Evolutionary conservation across 2,329 filamentous ascomycete species (phyloP), one percentile per base, ranked within the genome.

Genomic region (Xylariaceae sp.): DNA sequence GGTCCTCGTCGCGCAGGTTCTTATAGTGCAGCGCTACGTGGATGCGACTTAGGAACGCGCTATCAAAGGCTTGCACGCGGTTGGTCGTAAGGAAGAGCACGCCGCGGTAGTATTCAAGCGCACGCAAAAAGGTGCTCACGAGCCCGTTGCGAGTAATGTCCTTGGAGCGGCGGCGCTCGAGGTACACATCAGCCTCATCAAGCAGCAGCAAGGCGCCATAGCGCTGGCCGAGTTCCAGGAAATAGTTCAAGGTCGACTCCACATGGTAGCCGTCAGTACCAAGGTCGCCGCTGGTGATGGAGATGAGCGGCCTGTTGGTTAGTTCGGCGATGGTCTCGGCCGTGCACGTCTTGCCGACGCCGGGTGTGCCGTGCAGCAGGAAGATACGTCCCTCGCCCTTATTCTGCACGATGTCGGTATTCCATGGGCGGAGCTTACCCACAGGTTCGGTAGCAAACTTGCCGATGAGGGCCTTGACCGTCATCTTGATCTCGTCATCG

Each of bases 131-230:
- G 50, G 80, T 65, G 28, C 76, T 79, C 26, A 81, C 79, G 5
- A 82, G 71, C 0, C 75, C 76, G 66, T 82, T 81, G 55, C 78
- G 76, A 11, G 67, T 69, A 37, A 80, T 74, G 62, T 81, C 78
- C 23, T 67, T 72, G 12, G 74, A 67, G 3, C 71, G 71, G 3
- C 84, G 81, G 51, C 78, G 71, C 68, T 85, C 82, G 17, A 87
- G 78, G 68, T 84, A 86, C n/a, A 86, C 81, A 51, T 87, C 84
- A 2, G 82, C 82, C 67, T 87, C 83, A 65, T 86, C 83, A 4
- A 86, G 74, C 2, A 86, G 75, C 4, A 85, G 75, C 3, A 85
- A 74, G 33, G 77, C 81, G 31, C 75, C 77, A 67, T 78, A 83
- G 11, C 76, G 77, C 66, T 78, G 77, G 36, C 74, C 81, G 3